Evolutionary conservation across 202 grass and related monocot species (phyloP).

Genomic region (Digitaria exilis): DNA sequence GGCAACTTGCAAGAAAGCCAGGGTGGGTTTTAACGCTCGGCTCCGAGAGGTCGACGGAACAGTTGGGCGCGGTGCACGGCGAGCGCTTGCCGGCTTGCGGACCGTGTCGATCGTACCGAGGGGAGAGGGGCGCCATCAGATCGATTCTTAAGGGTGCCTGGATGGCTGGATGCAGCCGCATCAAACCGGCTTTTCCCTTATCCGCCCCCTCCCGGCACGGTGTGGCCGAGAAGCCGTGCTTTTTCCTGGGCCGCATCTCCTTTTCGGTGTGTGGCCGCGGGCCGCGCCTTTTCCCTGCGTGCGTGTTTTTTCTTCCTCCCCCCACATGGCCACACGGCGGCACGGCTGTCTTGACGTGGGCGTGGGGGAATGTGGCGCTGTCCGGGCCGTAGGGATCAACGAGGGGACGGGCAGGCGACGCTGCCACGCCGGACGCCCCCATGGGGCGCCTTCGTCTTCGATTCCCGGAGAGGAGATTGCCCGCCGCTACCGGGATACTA

Average conservation of each 20-base stretch:
- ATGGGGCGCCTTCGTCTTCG: background rate
- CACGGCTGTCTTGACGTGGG: conserved; percentile 31
- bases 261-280: conserved; percentile 32
- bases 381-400: no score
- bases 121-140: background rate
- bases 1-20: background rate
- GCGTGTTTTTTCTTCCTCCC: background rate
- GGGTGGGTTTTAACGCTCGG: no score
- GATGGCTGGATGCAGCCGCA: no score
- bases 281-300: background rate
- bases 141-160: no score
- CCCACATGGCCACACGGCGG: background rate
- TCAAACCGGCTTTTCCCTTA: background rate
- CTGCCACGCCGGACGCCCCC: no score
- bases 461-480: background rate
- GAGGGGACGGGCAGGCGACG: no score
- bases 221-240: conserved; percentile 33
- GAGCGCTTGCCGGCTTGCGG: no score
- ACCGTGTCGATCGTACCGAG: no score
- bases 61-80: no score
- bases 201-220: background rate
- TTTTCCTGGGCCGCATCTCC: conserved; percentile 1
- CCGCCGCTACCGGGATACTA: no score
- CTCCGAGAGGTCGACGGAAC: background rate
- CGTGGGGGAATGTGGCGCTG: background rate